Base-by-base conservation (phyloP, 495 filamentous ascomycete genomes). In the Ramalina peruviana region DNA sequence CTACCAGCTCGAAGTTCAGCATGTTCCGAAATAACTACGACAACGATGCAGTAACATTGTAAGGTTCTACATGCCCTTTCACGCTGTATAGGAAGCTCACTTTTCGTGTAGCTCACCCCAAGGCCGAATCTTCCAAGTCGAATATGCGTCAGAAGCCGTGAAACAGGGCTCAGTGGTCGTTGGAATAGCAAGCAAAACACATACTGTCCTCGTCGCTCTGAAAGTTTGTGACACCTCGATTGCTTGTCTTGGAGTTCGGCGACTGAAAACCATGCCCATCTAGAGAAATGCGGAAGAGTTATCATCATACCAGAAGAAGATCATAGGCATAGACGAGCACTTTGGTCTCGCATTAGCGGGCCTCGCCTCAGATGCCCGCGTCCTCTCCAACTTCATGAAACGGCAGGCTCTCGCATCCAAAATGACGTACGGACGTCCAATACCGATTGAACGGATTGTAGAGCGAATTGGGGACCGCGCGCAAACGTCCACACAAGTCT, bases 11-110 rank as follows among this genome's bases (percentile, higher is more conserved):
- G 30, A 36, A 50, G 7, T 36, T 51, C 71, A 80, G 62, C 52
- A 98, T 98, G 92, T 98, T 98, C 74, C 79, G 92, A 70, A 98
- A 98, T 74, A 96, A 97, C 71, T 98, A 98, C 76, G 92, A 98
- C 72, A 98, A 97, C 78, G 92, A 98, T 72, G 89, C 88, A 33
- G 90, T 98, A 69, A 98, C 92, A 71, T 98, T 97, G 89, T 96
- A 77, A 70, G 78, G 67, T 57, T 53, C 48, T 44, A 55, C 37
- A 50, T 38, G 33, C 47, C 38, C 47, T 40, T 40, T 59, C 48
- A 52, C 47, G 39, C 44, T 47, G 16, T 40, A 53, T 51, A 43
- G 39, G 49, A 50, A 61, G 53, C 58, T 58, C 26, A 44, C 44
- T 43, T 48, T 50, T 15, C 54, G 17, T 21, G 45, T 60, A 96